Evolutionary conservation across 495 filamentous ascomycete genomes (phyloP).

Genomic region (Hypoxylon lenormandii): DNA sequence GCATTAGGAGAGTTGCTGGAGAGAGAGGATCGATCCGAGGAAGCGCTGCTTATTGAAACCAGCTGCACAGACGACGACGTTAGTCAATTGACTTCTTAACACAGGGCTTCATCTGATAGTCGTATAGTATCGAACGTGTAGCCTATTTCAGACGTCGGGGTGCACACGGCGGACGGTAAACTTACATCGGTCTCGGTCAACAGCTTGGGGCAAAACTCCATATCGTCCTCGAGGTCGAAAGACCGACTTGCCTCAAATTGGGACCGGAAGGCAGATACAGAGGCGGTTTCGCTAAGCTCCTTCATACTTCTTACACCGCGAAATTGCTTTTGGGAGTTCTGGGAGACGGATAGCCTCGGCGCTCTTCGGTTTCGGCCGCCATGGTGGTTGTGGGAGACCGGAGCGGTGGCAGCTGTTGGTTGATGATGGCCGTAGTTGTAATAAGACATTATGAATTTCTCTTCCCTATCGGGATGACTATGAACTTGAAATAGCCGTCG

Average conservation of each 20-base stretch:
- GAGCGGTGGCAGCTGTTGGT: conserved; percentile 66
- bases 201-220: conserved; percentile 94
- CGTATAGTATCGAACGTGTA: conserved; percentile 10
- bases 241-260: conserved; percentile 91
- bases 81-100: conserved; percentile 24
- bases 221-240: conserved; percentile 96
- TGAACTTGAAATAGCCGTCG: conserved; percentile 32
- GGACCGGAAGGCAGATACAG: conserved; percentile 78
- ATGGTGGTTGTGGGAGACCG: conserved; percentile 79
- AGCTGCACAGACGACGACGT: conserved; percentile 65
- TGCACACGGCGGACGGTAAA: conserved; percentile 44
- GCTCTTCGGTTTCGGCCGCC: conserved; percentile 87
- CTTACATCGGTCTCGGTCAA: conserved; percentile 97
- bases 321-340: conserved; percentile 87
- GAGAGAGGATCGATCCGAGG: conserved; percentile 92
- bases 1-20: conserved; percentile 93
- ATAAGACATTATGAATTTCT: conserved; percentile 75
- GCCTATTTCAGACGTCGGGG: conserved; percentile 17
- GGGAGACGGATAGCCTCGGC: conserved; percentile 80
- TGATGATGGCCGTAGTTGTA: conserved; percentile 77
- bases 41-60: conserved; percentile 84
- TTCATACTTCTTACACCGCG: conserved; percentile 85
- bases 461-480: conserved; percentile 33
- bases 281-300: conserved; percentile 82
- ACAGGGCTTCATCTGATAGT: neutral